Evolutionary conservation across 176 grass and related monocot genomes (phyloP), one percentile per base, ranked within the genome.

Genomic region (Guadua angustifolia): DNA sequence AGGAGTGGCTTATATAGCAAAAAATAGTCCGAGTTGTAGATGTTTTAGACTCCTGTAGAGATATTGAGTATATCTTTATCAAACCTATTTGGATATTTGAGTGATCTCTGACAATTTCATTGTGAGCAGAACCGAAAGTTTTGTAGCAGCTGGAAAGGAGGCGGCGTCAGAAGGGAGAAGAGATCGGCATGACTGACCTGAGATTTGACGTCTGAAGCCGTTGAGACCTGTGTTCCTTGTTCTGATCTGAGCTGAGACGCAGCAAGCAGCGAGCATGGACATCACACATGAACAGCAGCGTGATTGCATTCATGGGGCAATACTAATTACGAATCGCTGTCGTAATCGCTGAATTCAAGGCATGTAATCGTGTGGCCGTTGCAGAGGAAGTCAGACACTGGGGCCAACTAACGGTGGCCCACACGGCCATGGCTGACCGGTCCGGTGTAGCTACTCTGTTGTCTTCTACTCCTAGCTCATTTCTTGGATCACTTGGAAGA

Each of bases 281-380:
- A 36, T 58, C 17, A 15, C 29, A 51, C 32, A 53, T 12, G 64
- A 32, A 7, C 19, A 66, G 69, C 35, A 18, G 46, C n/a, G 13
- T 62, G 72, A 73, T 86, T 80, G 43, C 78, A 46, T 52, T 61
- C 65, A 38, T 42, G 50, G 43, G 25, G 39, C 24, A 12, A 35
- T 26, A 66, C 26, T 75, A 75, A 75, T 53, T 80, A 5, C 25
- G 59, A 87, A 58, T 81, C 55, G 26, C 42, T 82, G 62, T 80
- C 85, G 25, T 82, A 81, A 87, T 87, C 85, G 24, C 85, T 44
- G 85, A 2, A 82, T 87, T 87, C 43, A 36, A 46, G 78, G 70
- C 38, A 39, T 25, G 78, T 26, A 68, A 47, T 75, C 77, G 12
- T 43, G 69, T 74, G 69, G 11, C 70, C 70, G 70, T 87, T 87